Conservation (phyloP, 2,329 filamentous ascomycete species). For the Xylariaceae sp. region DNA sequence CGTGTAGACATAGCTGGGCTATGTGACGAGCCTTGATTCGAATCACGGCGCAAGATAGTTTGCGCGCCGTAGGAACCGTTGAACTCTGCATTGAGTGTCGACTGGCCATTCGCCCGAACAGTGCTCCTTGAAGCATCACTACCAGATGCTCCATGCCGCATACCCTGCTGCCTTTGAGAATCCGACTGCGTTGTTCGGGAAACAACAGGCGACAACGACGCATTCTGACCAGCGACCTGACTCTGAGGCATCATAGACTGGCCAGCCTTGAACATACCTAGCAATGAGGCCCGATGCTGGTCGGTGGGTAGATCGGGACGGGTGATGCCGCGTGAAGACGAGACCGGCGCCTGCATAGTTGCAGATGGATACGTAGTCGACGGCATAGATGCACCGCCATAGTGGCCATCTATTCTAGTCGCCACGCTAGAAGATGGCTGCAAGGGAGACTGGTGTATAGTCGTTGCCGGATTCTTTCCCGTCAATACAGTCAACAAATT, state of each 20-base stretch:
- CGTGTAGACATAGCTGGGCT: constrained; percentile 17
- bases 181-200: constrained; percentile 12
- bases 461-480: constrained; percentile 27
- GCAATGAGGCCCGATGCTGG: constrained; percentile 44
- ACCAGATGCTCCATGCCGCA: constrained; percentile 20
- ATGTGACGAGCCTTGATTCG: constrained; percentile 21
- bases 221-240: constrained; percentile 21
- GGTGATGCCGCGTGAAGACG: constrained; percentile 12
- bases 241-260: constrained; percentile 26
- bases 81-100: constrained; percentile 34
- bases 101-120: constrained; percentile 30
- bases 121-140: constrained; percentile 28
- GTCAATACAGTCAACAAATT: constrained; percentile 41
- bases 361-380: constrained; percentile 10
- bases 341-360: constrained; percentile 15
- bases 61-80: constrained; percentile 38
- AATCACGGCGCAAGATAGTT: constrained; percentile 35
- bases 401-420: constrained; percentile 11
- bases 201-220: constrained; percentile 1
- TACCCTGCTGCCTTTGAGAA: constrained; percentile 20
- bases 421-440: constrained; percentile 11
- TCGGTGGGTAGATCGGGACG: constrained; percentile 28
- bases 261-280: constrained; percentile 50
- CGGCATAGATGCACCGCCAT: constrained; percentile 12
- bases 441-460: constrained; percentile 13